Base-by-base conservation (phyloP, 2,329 filamentous ascomycete species). In the Colletotrichum agaves region DNA sequence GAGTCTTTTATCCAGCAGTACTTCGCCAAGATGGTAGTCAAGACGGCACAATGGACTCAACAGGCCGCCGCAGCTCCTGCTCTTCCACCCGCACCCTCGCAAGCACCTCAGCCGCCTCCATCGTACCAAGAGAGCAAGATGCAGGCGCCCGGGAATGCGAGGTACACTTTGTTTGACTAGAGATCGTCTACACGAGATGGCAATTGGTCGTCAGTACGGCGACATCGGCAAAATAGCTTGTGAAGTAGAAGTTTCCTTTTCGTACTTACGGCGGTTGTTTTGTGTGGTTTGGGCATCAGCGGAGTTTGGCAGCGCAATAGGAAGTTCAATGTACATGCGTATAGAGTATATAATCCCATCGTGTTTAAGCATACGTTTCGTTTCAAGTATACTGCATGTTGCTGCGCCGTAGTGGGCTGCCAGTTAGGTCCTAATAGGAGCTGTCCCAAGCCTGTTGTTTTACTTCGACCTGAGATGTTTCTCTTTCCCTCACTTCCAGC, bases 1-100 rank as follows among this genome's bases (percentile, higher is more conserved):
- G 92, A 95, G 80, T 90, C 90, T 15, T 92, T 95, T 73, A 89
- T 93, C 60, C 88, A 91, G 68, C 87, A 92, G 74, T 95, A 94
- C 78, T 94, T 94, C 76, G 80, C 85, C 19, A 89, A 87, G 75
- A 90, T 94, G 83, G 85, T 91, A 74, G 74, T 78, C 37, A 88
- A 86, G 77, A 81, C 86, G 33, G 77, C 78, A 12, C 71, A 75
- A 57, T 82, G 80, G 80, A 69, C 68, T n/a, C 62, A 67, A 33
- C 62, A 67, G 41, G 31, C 19, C 12, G 39, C 50, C 10, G 23
- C 27, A 10, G 39, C 50, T 6, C 47, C 56, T 21, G 62, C 63
- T 57, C 66, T 69, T 15, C 49, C 66, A 13, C 43, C 49, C 1
- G 43, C 63, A 2, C 56, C 63, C 5, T 61, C 61, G 21, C 64